Evolutionary conservation across 805 yeast genomes (phyloP).

Genomic region (Candida orba): DNA sequence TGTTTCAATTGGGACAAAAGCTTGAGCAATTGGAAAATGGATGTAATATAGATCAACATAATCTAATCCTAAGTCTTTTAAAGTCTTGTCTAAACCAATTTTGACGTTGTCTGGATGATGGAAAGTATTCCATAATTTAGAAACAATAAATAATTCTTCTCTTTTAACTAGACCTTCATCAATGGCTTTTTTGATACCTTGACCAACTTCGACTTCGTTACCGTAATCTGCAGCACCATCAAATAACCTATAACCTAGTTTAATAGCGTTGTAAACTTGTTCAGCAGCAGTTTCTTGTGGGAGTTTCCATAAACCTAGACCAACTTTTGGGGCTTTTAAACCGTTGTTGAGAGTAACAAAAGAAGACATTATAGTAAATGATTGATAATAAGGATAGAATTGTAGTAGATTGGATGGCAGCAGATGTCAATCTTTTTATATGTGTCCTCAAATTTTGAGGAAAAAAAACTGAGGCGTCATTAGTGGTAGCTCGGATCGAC

Average conservation of each 20-base stretch:
- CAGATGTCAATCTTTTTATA: too few relatives aligned
- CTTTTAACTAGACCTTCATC: conserved; percentile 64
- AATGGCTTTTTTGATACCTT: conserved; percentile 58
- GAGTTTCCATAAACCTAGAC: conserved; percentile 82
- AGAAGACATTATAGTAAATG: conserved; percentile 23
- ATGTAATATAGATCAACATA: conserved; percentile 78
- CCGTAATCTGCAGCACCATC: conserved; percentile 63
- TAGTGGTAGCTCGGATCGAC: not conserved
- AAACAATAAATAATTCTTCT: conserved; percentile 69
- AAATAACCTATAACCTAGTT: conserved; percentile 73
- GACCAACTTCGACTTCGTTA: conserved; percentile 56
- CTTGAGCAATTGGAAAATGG: conserved; percentile 85
- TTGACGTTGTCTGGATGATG: conserved; percentile 72
- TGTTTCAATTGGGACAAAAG: conserved; percentile 70
- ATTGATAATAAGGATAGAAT: not conserved
- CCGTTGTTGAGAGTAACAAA: conserved; percentile 47
- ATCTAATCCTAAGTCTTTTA: conserved; percentile 66
- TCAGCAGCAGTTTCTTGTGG: conserved; percentile 57
- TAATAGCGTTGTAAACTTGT: conserved; percentile 76
- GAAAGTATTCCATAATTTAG: conserved; percentile 83
- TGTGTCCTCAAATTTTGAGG: too few relatives aligned
- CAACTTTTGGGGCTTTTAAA: conserved; percentile 63
- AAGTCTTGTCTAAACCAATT: conserved; percentile 53
- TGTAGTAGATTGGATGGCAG: too few relatives aligned
- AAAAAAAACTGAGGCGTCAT: too few relatives aligned